Conservation (phyloP, 2,329 filamentous ascomycete genomes). For the Calonectria multiphialidica region DNA sequence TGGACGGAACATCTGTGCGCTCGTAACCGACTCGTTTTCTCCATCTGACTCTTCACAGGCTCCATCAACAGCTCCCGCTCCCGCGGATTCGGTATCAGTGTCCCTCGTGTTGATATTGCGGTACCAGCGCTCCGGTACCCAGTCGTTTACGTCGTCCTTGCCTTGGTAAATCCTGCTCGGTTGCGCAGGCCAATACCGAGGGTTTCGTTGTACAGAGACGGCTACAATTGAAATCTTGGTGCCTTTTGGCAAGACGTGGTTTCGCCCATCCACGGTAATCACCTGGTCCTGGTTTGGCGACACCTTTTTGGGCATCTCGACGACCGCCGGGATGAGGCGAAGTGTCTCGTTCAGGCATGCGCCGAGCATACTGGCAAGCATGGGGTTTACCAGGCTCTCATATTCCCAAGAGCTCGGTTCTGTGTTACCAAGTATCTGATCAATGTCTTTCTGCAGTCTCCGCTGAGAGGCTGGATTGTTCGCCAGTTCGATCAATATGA, state of each 20-base stretch:
- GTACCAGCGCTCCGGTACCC: slow-evolving; percentile 81
- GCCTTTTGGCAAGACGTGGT: slow-evolving; percentile 68
- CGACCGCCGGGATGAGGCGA: slow-evolving; percentile 77
- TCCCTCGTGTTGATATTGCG: slow-evolving; percentile 44
- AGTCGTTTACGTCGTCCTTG: slow-evolving; percentile 73
- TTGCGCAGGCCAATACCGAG: slow-evolving; percentile 76
- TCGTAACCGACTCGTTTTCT: slow-evolving; percentile 71
- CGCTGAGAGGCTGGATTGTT: slow-evolving; percentile 73
- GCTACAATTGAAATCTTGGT: slow-evolving; percentile 68
- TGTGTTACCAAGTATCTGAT: slow-evolving; percentile 70
- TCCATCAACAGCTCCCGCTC: slow-evolving; percentile 13
- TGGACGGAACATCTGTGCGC: slow-evolving; percentile 70
- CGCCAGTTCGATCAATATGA: slow-evolving; percentile 76
- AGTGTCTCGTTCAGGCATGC: slow-evolving; percentile 85
- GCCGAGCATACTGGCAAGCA: slow-evolving; percentile 78
- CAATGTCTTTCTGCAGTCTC: slow-evolving; percentile 76
- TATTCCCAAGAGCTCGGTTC: slow-evolving; percentile 77
- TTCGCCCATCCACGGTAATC: slow-evolving; percentile 69
- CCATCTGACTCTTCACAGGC: slow-evolving; percentile 68
- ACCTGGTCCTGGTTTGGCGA: slow-evolving; percentile 62
- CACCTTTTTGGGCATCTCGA: slow-evolving; percentile 78
- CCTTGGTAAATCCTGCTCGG: slow-evolving; percentile 57
- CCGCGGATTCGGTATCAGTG: slow-evolving; percentile 32
- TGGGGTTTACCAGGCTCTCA: slow-evolving; percentile 72
- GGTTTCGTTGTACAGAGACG: slow-evolving; percentile 73